Evolutionary conservation across 306 rosid species (phyloP).

Genomic region (Rubus idaeus): DNA sequence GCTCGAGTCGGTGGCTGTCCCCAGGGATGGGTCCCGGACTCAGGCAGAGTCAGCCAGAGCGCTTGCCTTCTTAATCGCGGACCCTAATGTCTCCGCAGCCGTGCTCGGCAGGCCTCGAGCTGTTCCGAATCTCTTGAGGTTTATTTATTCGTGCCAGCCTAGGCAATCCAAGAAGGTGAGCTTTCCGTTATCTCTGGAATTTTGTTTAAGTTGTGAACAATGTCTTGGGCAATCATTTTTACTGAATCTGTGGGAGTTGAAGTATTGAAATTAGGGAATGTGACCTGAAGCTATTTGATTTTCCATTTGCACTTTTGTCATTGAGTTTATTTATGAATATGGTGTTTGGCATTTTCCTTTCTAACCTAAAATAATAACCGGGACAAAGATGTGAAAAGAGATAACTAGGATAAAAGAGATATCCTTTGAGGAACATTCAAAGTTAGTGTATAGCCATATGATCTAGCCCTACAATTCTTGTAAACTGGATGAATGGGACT

Average conservation of each 20-base stretch:
- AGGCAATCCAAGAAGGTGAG: constrained; percentile 67
- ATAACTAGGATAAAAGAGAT: too few relatives aligned
- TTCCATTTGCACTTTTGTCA: neutral
- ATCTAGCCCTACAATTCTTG: too few relatives aligned
- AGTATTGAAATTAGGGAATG: neutral
- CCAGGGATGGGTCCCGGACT: constrained; percentile 59
- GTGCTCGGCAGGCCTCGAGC: constrained; percentile 86
- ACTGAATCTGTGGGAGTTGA: neutral
- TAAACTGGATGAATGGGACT: too few relatives aligned
- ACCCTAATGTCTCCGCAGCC: constrained; percentile 71
- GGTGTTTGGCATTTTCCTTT: neutral
- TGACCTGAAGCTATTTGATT: neutral
- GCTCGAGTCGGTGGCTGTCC: constrained; percentile 80
- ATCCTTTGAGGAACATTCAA: too few relatives aligned
- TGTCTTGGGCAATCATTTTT: neutral
- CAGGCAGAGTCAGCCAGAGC: constrained; percentile 98
- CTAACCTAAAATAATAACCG: too few relatives aligned
- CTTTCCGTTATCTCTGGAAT: neutral
- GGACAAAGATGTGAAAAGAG: too few relatives aligned
- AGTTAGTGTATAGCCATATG: too few relatives aligned
- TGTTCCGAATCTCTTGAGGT: constrained; percentile 78
- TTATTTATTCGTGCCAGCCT: constrained; percentile 91
- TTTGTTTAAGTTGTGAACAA: neutral
- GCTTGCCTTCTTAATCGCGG: constrained; percentile 82
- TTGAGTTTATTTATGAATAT: neutral